Evolutionary conservation across 2,329 filamentous ascomycete genomes (phyloP).

Genomic region (Aspergillus thermomutatus): DNA sequence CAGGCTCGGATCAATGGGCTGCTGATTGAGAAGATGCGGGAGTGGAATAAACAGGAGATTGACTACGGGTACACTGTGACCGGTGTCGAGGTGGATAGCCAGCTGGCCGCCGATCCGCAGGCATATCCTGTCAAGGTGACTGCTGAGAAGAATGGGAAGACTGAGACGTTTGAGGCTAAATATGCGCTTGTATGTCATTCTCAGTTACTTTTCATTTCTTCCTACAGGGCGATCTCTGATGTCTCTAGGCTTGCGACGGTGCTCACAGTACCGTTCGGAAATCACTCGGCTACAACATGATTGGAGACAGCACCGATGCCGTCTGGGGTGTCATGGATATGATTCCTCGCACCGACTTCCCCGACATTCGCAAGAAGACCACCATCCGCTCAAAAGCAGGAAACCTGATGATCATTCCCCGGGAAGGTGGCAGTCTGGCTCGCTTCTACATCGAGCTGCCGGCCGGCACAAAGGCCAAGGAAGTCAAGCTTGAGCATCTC

Average conservation of each 20-base stretch:
- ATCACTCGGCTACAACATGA: conserved; percentile 49
- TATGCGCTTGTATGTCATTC: conserved; percentile 48
- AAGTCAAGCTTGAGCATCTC: conserved; percentile 53
- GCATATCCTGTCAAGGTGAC: conserved; percentile 47
- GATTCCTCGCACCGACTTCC: conserved; percentile 48
- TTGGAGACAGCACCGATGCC: conserved; percentile 56
- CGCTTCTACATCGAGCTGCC: conserved; percentile 63
- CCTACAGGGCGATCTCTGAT: not conserved
- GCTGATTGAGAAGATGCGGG: conserved; percentile 51
- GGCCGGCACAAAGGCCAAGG: conserved; percentile 46
- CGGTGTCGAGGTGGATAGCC: conserved; percentile 49
- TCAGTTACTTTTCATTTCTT: not conserved
- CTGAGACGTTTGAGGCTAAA: conserved; percentile 46
- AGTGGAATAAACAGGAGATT: conserved; percentile 43
- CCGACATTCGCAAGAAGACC: conserved; percentile 50
- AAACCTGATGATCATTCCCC: conserved; percentile 50
- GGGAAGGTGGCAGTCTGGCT: conserved; percentile 55
- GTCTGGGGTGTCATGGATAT: conserved; percentile 59
- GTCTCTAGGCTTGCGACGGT: conserved; percentile 46
- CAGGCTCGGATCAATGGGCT: conserved; percentile 55
- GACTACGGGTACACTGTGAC: conserved; percentile 56
- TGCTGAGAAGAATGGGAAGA: conserved; percentile 40
- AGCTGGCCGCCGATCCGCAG: conserved; percentile 30
- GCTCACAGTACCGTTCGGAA: conserved; percentile 42
- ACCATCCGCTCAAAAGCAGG: conserved; percentile 47